Base-by-base conservation (phyloP, 2,329 filamentous ascomycete species). In the Verticillium nonalfalfae region DNA sequence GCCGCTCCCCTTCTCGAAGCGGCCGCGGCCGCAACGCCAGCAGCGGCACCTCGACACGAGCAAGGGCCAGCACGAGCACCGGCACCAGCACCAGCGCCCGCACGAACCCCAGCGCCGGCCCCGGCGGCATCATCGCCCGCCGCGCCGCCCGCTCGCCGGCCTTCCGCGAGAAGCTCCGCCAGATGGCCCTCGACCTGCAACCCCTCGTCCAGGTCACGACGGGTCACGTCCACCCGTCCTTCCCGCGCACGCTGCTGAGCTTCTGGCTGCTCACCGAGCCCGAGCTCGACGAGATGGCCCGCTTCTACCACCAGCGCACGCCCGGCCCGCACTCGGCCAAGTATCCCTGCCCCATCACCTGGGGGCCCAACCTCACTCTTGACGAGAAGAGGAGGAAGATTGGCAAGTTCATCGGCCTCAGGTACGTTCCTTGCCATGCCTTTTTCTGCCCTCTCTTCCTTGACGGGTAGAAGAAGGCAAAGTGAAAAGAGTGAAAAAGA, bases 211-310 rank as follows among this genome's bases (percentile, higher is more conserved):
- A 87, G 73, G 75, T 88, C 66, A 78, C 79, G 26, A 84, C 82
- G 1, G 88, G 88, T 58, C 70, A 75, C n/a, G 75, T 88, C 2
- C 88, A 90, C 68, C 83, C 86, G 0, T 72, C 78, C 60, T 93
- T 90, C 72, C 90, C 90, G 1, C 69, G 70, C 21, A 90, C 85
- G 3, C 79, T 92, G 60, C 84, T 93, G 56, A 81, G 83, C 70
- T 91, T 90, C 75, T 90, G 88, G 82, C 85, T 92, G 36, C 81
- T 93, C 40, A 92, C 88, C 15, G 87, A 90, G 71, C 75, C 75
- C 35, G 81, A 93, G 74, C 85, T 91, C 60, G 89, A 93, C 75
- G 77, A 78, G 60, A 81, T 93, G 50, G 89, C 89, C 3, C 77
- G 81, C 66, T 91, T 89, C 75, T 93, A 92, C 77, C 87, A 90